A percentile compares a stretch with the other conserved stretches of the same genome.
Conservation (phyloP, 371 early-diverging fungal species). For the Mucor irregularis region DNA sequence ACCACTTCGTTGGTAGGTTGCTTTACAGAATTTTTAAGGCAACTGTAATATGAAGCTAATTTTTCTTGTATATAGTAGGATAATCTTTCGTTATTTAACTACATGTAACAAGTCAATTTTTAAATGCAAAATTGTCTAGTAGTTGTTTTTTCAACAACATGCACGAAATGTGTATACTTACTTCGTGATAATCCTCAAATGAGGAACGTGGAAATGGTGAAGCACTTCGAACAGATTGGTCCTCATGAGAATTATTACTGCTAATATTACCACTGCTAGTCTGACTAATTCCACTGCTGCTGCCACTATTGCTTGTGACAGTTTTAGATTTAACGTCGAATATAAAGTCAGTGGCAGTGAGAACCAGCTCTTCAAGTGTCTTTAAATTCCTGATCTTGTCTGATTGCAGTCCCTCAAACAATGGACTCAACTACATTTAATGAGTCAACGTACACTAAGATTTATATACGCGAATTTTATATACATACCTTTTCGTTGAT, state of each 20-base stretch:
- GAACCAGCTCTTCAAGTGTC: constrained; percentile 16
- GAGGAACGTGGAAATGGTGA: constrained; percentile 5
- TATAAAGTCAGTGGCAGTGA: constrained; percentile 14
- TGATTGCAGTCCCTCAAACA: constrained; percentile 16
- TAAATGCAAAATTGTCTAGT: too few relatives aligned
- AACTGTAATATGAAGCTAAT: constrained; percentile 22
- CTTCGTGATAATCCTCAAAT: constrained; percentile 17
- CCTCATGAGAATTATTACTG: background rate
- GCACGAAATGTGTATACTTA: background rate
- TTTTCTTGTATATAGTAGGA: constrained; percentile 34
- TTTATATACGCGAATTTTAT: too few relatives aligned
- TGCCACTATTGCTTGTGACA: background rate
- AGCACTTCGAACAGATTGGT: background rate
- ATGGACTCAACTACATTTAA: constrained; percentile 7
- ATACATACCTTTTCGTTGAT: constrained; percentile 23
- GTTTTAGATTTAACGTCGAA: constrained; percentile 12
- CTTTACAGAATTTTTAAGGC: constrained; percentile 17
- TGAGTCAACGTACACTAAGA: too few relatives aligned
- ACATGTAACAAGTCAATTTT: too few relatives aligned
- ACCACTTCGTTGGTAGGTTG: constrained; percentile 7
- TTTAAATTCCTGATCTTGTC: constrained; percentile 23
- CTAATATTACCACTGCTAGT: background rate
- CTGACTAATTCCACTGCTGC: background rate
- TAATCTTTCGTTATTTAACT: constrained; percentile 26
- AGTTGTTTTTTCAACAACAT: background rate